Evolutionary conservation across 306 rosid genomes (phyloP).

Genomic region (Hippophae tibetana): DNA sequence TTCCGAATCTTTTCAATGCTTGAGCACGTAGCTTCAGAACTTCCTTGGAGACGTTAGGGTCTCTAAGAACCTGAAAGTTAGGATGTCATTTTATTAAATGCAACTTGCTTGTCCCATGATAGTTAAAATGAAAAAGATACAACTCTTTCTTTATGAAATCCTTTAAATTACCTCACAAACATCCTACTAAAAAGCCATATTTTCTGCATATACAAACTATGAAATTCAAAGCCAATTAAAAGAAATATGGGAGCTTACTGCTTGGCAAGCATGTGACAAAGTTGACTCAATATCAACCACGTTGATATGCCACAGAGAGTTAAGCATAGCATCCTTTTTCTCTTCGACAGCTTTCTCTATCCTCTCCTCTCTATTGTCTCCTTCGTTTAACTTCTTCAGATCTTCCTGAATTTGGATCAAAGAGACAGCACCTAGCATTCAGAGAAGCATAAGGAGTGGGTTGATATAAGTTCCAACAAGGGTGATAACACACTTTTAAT

Average conservation of each 20-base stretch:
- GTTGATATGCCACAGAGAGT: constrained; percentile 86
- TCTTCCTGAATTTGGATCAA: constrained; percentile 89
- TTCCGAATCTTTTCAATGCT: constrained; percentile 66
- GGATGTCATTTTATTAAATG: neutral
- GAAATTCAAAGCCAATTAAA: constrained; percentile 14
- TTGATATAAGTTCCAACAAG: constrained; percentile 15
- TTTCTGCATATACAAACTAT: neutral
- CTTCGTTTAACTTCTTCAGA: constrained; percentile 52
- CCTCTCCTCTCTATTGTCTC: constrained; percentile 63
- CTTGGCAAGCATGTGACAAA: constrained; percentile 69
- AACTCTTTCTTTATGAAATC: too few species aligned
- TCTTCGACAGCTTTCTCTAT: constrained; percentile 58
- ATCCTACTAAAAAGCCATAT: neutral
- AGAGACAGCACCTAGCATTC: constrained; percentile 75
- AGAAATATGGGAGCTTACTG: constrained; percentile 53
- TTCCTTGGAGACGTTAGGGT: constrained; percentile 62
- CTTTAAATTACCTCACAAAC: neutral
- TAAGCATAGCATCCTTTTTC: constrained; percentile 70
- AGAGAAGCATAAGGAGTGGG: constrained; percentile 13
- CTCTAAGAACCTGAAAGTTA: constrained; percentile 64
- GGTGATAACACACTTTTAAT: constrained; percentile 7
- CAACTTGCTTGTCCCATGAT: too few species aligned
- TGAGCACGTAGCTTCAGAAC: constrained; percentile 53
- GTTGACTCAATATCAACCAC: constrained; percentile 93
- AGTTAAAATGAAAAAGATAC: too few species aligned